A percentile compares a stretch with the other conserved stretches of the same genome.
Evolutionary conservation across 495 filamentous ascomycete species (phyloP).

Genomic region (Neurospora africana): DNA sequence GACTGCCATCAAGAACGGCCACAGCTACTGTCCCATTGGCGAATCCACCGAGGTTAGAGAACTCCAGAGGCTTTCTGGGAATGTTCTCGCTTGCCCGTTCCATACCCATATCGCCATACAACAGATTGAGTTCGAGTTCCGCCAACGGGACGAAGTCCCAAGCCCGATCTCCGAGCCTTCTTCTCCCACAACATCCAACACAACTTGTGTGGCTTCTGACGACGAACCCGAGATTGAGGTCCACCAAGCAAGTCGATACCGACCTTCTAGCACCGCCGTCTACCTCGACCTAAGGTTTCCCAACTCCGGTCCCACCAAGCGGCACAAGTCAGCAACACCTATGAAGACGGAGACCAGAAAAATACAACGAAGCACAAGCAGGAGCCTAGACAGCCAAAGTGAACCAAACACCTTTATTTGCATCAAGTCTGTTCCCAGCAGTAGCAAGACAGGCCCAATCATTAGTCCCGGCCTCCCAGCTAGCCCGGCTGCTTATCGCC

Average conservation of each 20-base stretch:
- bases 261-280: background rate
- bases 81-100: slow-evolving; percentile 18
- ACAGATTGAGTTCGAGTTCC: slow-evolving; percentile 13
- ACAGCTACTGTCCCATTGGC: slow-evolving; percentile 15
- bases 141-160: background rate
- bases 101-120: slow-evolving; percentile 20
- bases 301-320: background rate
- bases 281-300: background rate
- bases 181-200: background rate
- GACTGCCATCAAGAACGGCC: slow-evolving; percentile 12
- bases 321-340: background rate
- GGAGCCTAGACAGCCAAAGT: background rate
- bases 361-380: background rate
- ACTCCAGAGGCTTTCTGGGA: slow-evolving; percentile 17
- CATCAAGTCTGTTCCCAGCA: background rate
- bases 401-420: background rate
- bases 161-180: background rate
- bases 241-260: background rate
- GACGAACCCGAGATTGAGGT: background rate
- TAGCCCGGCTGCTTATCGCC: background rate
- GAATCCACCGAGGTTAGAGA: slow-evolving; percentile 11
- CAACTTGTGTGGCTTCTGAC: background rate
- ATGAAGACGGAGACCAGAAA: background rate
- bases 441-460: background rate
- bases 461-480: background rate